Evolutionary conservation across 306 rosid genomes (phyloP).

Genomic region (Glycyrrhiza uralensis): DNA sequence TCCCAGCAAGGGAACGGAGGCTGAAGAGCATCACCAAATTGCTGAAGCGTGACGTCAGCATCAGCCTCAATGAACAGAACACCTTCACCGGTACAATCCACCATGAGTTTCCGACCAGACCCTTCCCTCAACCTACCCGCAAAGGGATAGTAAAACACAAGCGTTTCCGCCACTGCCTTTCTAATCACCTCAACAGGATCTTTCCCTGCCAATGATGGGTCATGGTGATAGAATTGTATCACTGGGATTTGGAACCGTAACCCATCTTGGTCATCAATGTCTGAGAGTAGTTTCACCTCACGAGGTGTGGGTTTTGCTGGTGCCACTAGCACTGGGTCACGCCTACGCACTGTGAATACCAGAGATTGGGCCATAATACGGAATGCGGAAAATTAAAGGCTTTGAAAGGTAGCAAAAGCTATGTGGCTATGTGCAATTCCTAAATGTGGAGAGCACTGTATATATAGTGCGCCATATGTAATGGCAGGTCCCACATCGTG

Average conservation of each 20-base stretch:
- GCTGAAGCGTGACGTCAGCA: conserved; percentile 22
- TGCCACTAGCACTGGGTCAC: conserved; percentile 9
- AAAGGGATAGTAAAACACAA: conserved; percentile 38
- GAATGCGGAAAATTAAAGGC: not conserved
- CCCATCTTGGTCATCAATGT: conserved; percentile 42
- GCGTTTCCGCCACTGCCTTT: conserved; percentile 26
- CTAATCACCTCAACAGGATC: conserved; percentile 33
- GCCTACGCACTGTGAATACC: conserved; percentile 5
- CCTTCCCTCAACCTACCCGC: conserved; percentile 40
- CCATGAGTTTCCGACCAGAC: conserved; percentile 25
- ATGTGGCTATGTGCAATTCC: too few species aligned
- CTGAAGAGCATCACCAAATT: conserved; percentile 31
- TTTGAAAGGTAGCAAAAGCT: too few species aligned
- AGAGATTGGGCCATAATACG: not conserved
- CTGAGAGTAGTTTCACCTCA: conserved; percentile 32
- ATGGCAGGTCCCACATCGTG: too few species aligned
- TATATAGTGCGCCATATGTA: not conserved
- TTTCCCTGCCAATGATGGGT: conserved; percentile 13
- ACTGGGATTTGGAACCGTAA: conserved; percentile 39
- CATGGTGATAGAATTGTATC: conserved; percentile 24
- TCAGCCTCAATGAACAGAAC: conserved; percentile 35
- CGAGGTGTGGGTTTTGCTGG: conserved; percentile 31
- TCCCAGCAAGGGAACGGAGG: conserved; percentile 41
- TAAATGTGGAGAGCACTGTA: not conserved
- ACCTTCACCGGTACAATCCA: conserved; percentile 36